phyloP scores from a whole-genome alignment of 106 monocot species.

The Dendrobium catenatum region DNA sequence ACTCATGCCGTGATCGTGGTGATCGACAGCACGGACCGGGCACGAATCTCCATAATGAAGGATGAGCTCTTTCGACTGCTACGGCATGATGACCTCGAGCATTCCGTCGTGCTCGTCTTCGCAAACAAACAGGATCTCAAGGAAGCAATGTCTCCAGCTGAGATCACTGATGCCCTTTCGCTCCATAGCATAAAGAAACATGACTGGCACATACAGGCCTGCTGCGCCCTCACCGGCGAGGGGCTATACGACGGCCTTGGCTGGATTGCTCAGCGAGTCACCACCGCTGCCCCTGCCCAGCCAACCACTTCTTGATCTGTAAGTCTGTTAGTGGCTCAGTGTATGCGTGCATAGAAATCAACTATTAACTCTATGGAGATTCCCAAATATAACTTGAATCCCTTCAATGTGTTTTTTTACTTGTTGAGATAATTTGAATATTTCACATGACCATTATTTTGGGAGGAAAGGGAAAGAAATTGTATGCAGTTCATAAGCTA shows the following conservation, averaged over 20 bases:
- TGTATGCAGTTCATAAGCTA: background rate
- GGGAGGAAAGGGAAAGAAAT: background rate
- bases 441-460: background rate
- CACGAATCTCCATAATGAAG: slow-evolving; percentile 79
- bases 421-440: background rate
- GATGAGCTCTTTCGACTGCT: slow-evolving; percentile 90
- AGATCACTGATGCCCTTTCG: slow-evolving; percentile 91
- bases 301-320: too few species aligned
- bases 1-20: slow-evolving; percentile 88
- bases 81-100: slow-evolving; percentile 70
- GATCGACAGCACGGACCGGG: slow-evolving; percentile 91
- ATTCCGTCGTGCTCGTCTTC: slow-evolving; percentile 78
- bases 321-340: too few species aligned
- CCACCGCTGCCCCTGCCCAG: slow-evolving; percentile 8
- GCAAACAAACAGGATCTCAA: slow-evolving; percentile 99
- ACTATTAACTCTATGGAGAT: background rate
- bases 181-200: slow-evolving; percentile 96
- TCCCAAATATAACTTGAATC: background rate
- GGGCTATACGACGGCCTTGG: slow-evolving; percentile 90
- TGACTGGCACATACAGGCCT: slow-evolving; percentile 97
- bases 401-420: background rate
- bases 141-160: slow-evolving; percentile 96
- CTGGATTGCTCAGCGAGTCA: slow-evolving; percentile 87
- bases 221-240: slow-evolving; percentile 78
- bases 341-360: too few species aligned